Base-by-base conservation (phyloP, 1,139 yeast genomes). In the Geotrichum restrictum region DNA sequence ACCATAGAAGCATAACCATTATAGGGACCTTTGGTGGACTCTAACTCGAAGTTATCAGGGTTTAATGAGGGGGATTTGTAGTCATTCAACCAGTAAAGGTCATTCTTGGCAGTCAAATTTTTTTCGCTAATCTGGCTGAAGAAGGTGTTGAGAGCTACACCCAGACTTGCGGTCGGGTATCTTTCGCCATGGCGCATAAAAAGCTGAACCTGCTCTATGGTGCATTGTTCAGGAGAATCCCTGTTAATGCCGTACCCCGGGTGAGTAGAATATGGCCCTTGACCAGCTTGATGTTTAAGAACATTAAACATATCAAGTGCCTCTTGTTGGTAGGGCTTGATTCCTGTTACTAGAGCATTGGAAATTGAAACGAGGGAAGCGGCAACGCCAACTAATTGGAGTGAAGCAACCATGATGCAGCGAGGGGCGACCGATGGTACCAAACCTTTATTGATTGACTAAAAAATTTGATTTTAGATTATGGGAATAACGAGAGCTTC, bases 171-270 rank as follows among this genome's bases (percentile, higher is more conserved):
- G 2, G 54, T 46, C 10, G 88, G 88, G 64, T 74, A 85, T 61
- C 93, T 72, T 63, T 83, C 89, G n/a, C 91, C 93, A 61, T 85
- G 93, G 64, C 93, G 77, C 54, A 78, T 74, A 48, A 81, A 69
- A 56, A 81, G 68, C 58, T 81, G 82, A n/a, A 83, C 86, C 65
- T 82, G 88, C 56, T 81, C 82, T 47, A 83, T 73, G 8, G 70
- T 65, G 63, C 87, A 79, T 47, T 74, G 73, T 2, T 64, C 71
- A 8, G 89, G 88, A 1, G 69, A 60, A 24, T 68, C 71, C 7
- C 70, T 63, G 45, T 66, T 63, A 44, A 78, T 68, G 5, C 81
- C 81, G 55, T 62, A 72, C 11, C 78, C 77, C 8, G 69, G 66
- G 31, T 71, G 69, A 43, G 69, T 62, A 31, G 72, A 63, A 56